phyloP scores from a whole-genome alignment of 2,329 filamentous ascomycete genomes.

The Fusarium sp. region DNA sequence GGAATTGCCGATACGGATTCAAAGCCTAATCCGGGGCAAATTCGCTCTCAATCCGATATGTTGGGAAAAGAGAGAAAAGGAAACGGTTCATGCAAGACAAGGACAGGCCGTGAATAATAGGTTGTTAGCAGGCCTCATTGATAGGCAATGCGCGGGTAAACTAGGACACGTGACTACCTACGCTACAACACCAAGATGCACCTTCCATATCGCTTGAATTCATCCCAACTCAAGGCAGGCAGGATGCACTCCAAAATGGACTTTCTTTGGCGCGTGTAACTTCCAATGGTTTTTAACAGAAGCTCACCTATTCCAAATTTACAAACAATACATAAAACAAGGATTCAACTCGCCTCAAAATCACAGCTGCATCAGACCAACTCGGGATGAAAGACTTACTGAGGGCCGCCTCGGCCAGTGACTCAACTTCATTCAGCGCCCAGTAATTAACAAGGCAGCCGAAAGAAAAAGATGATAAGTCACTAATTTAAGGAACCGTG shows the following conservation, averaged over 20 bases:
- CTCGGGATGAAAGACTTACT: background rate
- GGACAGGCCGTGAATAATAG: slow-evolving; percentile 4
- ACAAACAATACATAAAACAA: background rate
- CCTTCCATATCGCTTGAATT: background rate
- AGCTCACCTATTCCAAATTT: background rate
- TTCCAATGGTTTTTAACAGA: background rate
- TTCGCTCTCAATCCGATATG: slow-evolving; percentile 9
- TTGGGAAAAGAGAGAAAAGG: background rate
- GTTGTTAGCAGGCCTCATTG: slow-evolving; percentile 20
- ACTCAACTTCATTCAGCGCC: background rate
- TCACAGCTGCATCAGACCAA: background rate
- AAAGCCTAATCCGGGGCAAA: background rate
- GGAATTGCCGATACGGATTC: background rate
- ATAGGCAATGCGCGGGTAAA: slow-evolving; percentile 2
- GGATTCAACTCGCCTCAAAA: background rate
- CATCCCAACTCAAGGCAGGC: background rate
- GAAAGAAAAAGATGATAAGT: background rate
- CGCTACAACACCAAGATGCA: background rate
- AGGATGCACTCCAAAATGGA: background rate
- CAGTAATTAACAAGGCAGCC: background rate
- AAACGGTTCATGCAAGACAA: slow-evolving; percentile 32
- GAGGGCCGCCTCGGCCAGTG: background rate
- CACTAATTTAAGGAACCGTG: background rate
- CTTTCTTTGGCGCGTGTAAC: background rate
- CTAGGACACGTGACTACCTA: slow-evolving; percentile 19